Conservation (phyloP, 2,329 filamentous ascomycete species). For the Pseudocercospora macadamiae region DNA sequence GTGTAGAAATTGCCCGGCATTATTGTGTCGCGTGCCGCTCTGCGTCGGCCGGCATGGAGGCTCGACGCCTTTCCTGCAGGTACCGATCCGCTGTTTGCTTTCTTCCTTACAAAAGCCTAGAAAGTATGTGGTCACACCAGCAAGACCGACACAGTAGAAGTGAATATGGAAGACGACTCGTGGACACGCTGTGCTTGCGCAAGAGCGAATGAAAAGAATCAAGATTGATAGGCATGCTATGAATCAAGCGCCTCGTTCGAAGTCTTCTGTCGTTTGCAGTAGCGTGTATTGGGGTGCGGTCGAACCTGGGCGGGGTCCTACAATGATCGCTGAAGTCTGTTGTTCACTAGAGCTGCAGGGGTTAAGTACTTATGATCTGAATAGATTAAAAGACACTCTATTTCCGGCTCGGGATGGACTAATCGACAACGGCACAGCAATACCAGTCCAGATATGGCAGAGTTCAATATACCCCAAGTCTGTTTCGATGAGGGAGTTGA, state of each 20-base stretch:
- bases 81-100: too few relatives aligned
- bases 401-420: background rate
- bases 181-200: background rate
- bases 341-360: background rate
- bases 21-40: constrained; percentile 17
- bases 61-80: too few relatives aligned
- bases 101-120: background rate
- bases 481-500: too few relatives aligned
- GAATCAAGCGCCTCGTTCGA: background rate
- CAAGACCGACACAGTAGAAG: background rate
- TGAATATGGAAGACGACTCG: background rate
- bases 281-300: background rate
- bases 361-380: background rate
- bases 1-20: constrained; percentile 34
- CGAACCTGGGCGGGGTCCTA: background rate
- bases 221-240: background rate
- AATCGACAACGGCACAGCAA: too few relatives aligned
- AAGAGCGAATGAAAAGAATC: background rate
- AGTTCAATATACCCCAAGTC: too few relatives aligned
- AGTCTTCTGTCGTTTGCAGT: background rate
- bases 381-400: background rate
- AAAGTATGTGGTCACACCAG: background rate
- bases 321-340: background rate
- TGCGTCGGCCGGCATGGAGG: background rate
- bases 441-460: too few relatives aligned